Base-by-base conservation (phyloP, 2,329 filamentous ascomycete species). In the Dactylellina parvicollis region DNA sequence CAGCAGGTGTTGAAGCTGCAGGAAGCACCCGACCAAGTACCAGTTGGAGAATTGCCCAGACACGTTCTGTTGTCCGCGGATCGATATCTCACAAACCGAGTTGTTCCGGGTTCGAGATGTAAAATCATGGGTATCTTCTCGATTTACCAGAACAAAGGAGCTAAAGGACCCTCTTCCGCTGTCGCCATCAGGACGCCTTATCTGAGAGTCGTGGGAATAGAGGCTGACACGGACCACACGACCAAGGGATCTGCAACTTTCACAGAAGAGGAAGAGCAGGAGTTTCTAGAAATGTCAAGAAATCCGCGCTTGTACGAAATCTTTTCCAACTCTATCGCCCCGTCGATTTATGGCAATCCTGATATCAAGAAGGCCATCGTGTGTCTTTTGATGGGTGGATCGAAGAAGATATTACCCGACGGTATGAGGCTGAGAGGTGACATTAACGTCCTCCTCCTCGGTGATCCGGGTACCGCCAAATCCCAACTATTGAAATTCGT, bases 361-460 rank as follows among this genome's bases (percentile, higher is more conserved):
- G 92, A 98, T 79, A 99, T 99, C 81, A 99, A 99, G 80, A 99
- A 98, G 81, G 89, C 95, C 2, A 98, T 99, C 77, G 87, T 96
- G 1, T 99, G 95, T 82, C 84, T 99, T 4, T 84, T 99, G 1
- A 88, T 98, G 80, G 95, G 95, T 69, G 95, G 95, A 12, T 96
- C 92, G 28, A 99, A 99, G 82, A 99, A 99, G 82, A 96, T 99
- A 36, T 83, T 99, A 0, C 95, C 95, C 0, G 95, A 99, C 77
- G 95, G 95, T 34, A 99, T 99, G 93, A 96, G 91, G 79, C 86
- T 99, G 7, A 89, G 95, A 86, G 95, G 95, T 78, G 95, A 99
- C 79, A 99, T 99, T 81, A 99, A 99, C 80, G 94, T 99, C 2
- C 86, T 99, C 10, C 86, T 99, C 24, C 89, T 99, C 22, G 95